phyloP scores from a whole-genome alignment of 2,329 filamentous ascomycete species.

The Beauveria caledonica region DNA sequence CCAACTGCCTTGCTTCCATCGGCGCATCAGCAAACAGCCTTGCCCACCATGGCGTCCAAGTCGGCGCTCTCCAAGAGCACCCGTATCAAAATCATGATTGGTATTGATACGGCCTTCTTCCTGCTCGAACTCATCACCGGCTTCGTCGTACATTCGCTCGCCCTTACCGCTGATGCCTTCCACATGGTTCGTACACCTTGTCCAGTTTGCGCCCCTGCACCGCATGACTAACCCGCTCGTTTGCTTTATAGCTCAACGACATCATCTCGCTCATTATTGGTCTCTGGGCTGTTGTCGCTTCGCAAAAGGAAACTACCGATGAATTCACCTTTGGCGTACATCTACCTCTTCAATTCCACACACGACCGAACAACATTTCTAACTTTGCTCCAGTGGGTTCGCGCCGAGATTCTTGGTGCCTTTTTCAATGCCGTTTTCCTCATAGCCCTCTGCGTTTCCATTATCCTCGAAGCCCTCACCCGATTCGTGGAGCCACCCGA shows the following conservation, averaged over 20 bases:
- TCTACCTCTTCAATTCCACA: constrained; percentile 15
- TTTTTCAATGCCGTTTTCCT: constrained; percentile 97
- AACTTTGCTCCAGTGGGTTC: constrained; percentile 64
- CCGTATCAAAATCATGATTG: constrained; percentile 87
- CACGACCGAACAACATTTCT: neutral
- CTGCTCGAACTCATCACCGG: constrained; percentile 79
- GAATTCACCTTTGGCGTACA: constrained; percentile 90
- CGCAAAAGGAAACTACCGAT: constrained; percentile 76
- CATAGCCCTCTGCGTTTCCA: constrained; percentile 90
- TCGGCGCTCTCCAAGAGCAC: constrained; percentile 91
- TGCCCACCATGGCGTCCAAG: constrained; percentile 19
- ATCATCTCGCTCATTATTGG: constrained; percentile 90
- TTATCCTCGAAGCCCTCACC: constrained; percentile 89
- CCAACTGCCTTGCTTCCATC: neutral
- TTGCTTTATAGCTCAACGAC: constrained; percentile 68
- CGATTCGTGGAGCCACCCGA: constrained; percentile 86
- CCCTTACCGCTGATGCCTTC: constrained; percentile 92
- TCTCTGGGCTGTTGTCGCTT: constrained; percentile 88
- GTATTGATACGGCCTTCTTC: constrained; percentile 85
- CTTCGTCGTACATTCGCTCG: constrained; percentile 82
- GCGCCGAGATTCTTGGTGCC: constrained; percentile 91
- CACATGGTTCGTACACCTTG: constrained; percentile 65
- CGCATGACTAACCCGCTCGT: constrained; percentile 9
- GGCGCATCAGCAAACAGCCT: constrained; percentile 5
- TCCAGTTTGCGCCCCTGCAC: neutral